Evolutionary conservation across 1,139 yeast species (phyloP), one percentile per base, ranked within the genome.

Genomic region (Yamadazyma trypodendri): DNA sequence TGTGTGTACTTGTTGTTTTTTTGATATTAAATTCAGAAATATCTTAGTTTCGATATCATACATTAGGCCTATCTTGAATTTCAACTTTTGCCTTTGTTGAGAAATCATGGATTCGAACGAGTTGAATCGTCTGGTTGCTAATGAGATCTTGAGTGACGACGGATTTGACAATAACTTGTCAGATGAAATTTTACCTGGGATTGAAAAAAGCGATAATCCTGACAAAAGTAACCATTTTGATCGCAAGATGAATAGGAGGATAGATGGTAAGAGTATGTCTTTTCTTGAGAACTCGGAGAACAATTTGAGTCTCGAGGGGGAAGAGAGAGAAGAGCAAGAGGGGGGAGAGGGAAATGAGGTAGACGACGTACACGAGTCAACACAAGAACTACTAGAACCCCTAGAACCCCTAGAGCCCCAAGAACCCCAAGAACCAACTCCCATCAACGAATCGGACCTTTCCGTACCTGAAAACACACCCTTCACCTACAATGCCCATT

Each of bases 401-500:
- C 25, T 6, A 23, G 25, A 23, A n/a, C n/a, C 13, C n/a, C n/a
- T n/a, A n/a, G n/a, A n/a, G n/a, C n/a, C n/a, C n/a, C n/a, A n/a
- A n/a, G n/a, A n/a, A 23, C 25, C 10, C 10, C 13, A 23, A 23
- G 13, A 23, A 23, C 13, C n/a, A 10, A 23, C 12, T 6, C 14
- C 23, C 11, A 31, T 31, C 4, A 14, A 31, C 20, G 34, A 31
- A 20, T 14, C 18, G 4, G 15, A 31, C 15, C 12, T 31, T 4
- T 4, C 8, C 16, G 10, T 31, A 13, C 34, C 34, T 12, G 15
- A 24, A 12, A 12, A 12, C 15, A 27, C 29, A 3, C 27, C 35
- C 13, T 41, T 61, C 40, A 43, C 44, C 12, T 69, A 70, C 52
- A 64, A 66, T 48, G 54, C 53, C 24, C 75, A 69, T 48, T 56